Percentiles rank a stretch among this genome's conserved stretches.
Conservation (phyloP, 2,329 filamentous ascomycete genomes). For the Plectosphaerella sp. region DNA sequence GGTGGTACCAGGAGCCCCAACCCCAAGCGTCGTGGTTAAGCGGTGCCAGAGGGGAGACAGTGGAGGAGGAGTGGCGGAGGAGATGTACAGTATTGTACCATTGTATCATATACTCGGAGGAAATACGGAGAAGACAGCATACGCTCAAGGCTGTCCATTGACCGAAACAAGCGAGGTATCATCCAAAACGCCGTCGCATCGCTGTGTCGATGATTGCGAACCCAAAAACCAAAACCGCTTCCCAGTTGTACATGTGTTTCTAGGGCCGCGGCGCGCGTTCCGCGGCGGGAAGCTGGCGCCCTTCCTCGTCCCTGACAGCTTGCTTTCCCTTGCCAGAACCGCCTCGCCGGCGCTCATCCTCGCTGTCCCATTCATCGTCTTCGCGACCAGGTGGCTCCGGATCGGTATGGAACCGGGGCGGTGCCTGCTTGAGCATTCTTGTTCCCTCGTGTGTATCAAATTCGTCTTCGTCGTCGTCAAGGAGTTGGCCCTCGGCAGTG, state of each 20-base stretch:
- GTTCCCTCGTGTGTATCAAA: slow-evolving; percentile 44
- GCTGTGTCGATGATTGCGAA: slow-evolving; percentile 1
- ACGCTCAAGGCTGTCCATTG: neutral
- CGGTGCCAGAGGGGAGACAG: neutral
- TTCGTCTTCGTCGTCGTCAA: slow-evolving; percentile 44
- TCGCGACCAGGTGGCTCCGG: slow-evolving; percentile 10
- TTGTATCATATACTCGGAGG: slow-evolving; percentile 22
- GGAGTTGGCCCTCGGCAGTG: slow-evolving; percentile 65
- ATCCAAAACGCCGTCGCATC: slow-evolving; percentile 4
- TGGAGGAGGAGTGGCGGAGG: neutral
- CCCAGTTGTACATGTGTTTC: neutral
- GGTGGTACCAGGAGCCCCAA: slow-evolving; percentile 85
- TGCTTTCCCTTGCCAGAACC: slow-evolving; percentile 39
- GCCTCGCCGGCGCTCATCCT: slow-evolving; percentile 36
- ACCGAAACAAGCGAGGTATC: neutral
- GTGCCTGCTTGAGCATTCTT: slow-evolving; percentile 48
- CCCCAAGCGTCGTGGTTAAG: slow-evolving; percentile 65
- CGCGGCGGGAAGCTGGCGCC: slow-evolving; percentile 45
- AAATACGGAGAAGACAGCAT: slow-evolving; percentile 9
- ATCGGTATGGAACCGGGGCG: slow-evolving; percentile 16
- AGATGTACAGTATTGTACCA: slow-evolving; percentile 31
- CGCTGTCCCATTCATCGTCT: slow-evolving; percentile 34
- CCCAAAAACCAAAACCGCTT: neutral
- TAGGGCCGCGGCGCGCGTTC: slow-evolving; percentile 41
- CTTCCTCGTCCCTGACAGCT: slow-evolving; percentile 42